Percentiles rank a stretch among this genome's conserved stretches.
Conservation (phyloP, 2,329 filamentous ascomycete species). For the Aspergillus pseudoviridinutans region DNA sequence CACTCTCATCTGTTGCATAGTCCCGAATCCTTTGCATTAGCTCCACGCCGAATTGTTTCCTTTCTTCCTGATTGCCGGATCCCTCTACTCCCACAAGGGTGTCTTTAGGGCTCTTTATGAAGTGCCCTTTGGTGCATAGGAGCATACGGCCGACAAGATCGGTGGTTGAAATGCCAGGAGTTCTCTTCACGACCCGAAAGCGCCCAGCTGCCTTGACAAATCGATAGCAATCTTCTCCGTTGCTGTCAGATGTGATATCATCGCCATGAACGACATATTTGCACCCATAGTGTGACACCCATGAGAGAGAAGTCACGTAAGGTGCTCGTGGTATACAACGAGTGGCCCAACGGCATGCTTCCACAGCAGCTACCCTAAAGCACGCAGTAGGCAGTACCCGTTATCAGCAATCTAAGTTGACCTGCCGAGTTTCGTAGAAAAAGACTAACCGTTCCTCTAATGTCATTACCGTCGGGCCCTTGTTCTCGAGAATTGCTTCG, state of each 20-base stretch:
- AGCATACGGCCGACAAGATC: constrained; percentile 98
- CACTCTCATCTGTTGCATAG: constrained; percentile 84
- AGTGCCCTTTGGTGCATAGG: constrained; percentile 89
- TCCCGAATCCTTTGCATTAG: constrained; percentile 75
- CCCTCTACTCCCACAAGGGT: constrained; percentile 69
- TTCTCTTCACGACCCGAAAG: constrained; percentile 96
- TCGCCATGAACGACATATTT: constrained; percentile 94
- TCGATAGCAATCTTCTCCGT: constrained; percentile 93
- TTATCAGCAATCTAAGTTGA: neutral
- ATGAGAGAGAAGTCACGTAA: constrained; percentile 89
- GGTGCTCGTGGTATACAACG: constrained; percentile 78
- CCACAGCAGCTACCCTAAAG: constrained; percentile 73
- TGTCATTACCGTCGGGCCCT: constrained; percentile 96
- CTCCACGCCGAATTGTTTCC: constrained; percentile 57
- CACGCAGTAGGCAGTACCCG: constrained; percentile 1
- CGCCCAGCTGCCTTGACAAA: constrained; percentile 91
- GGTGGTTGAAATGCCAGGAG: constrained; percentile 93
- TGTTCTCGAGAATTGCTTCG: constrained; percentile 92
- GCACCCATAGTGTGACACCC: constrained; percentile 95
- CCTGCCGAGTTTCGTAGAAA: neutral
- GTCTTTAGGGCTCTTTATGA: constrained; percentile 74
- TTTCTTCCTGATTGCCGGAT: constrained; percentile 64
- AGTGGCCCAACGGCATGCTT: constrained; percentile 94
- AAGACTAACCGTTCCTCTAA: constrained; percentile 69
- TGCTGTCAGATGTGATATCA: constrained; percentile 92